Base-by-base conservation (phyloP, 2,329 filamentous ascomycete species). In the Cercospora brassicicola region DNA sequence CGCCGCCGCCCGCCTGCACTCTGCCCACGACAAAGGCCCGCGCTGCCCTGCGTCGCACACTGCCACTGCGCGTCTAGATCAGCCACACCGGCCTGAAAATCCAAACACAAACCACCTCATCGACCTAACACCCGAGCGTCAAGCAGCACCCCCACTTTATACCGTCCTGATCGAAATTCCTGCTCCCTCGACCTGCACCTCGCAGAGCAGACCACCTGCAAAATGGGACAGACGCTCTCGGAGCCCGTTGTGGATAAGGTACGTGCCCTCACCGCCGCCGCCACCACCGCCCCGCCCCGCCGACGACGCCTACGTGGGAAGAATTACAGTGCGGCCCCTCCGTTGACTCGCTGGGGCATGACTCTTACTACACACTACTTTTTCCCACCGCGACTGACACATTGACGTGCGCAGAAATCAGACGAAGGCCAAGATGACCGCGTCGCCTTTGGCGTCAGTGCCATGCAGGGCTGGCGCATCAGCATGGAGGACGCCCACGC, bases 381-480 rank as follows among this genome's bases (percentile, higher is more conserved):
- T 57, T 28, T 20, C 15, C 13, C 2, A 63, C 13, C 30, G 48
- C 13, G 48, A 23, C 48, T 64, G 20, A 61, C 59, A n/a, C 53
- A 59, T n/a, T 59, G 45, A 61, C 59, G 66, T 39, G 61, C 62
- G 63, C 77, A 98, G 95, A 86, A 89, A 83, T 99, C 95, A 78
- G 90, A 91, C 80, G 89, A 89, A 79, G 94, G 94, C 82, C 90
- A 93, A 84, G 94, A 98, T 91, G 93, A 96, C 73, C 90, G 92
- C 79, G 89, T 97, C 79, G 83, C 95, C 79, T 99, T 92, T 82
- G 95, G 95, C 79, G 89, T 98, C 73, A 99, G 95, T 73, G 93
- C 93, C 82, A 99, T 99, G 95, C 95, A 99, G 83, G 95, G 95
- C 85, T 99, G 95, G 95, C 91, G 95, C 84, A 98, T 99, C 84